phyloP scores from a whole-genome alignment of 2,329 filamentous ascomycete species.

The Diaporthe amygdali region DNA sequence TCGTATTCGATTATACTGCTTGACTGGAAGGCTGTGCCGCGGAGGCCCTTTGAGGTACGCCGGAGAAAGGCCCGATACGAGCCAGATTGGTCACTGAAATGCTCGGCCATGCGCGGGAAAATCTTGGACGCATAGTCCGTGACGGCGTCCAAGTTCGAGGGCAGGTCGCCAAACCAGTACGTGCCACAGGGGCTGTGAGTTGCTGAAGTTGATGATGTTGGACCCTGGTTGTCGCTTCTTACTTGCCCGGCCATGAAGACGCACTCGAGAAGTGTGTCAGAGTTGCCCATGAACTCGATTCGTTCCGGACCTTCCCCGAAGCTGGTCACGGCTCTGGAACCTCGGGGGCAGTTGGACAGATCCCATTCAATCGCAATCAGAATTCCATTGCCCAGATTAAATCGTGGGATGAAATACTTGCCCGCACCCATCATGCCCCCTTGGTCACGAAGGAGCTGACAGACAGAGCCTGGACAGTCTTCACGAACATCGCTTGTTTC shows the following conservation, averaged over 20 bases:
- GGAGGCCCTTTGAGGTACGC: slow-evolving; percentile 1
- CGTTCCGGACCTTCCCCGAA: slow-evolving; percentile 30
- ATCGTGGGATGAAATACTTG: slow-evolving; percentile 8
- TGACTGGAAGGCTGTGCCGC: neutral
- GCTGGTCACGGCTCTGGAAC: slow-evolving; percentile 31
- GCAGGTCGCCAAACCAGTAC: slow-evolving; percentile 33
- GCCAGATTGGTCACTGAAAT: slow-evolving; percentile 26
- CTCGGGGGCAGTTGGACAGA: slow-evolving; percentile 24
- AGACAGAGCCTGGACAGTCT: neutral
- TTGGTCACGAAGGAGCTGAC: neutral
- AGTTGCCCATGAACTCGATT: slow-evolving; percentile 24
- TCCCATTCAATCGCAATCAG: slow-evolving; percentile 28
- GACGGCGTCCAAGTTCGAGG: slow-evolving; percentile 29
- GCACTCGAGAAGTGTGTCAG: slow-evolving; percentile 28
- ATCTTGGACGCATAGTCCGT: slow-evolving; percentile 29
- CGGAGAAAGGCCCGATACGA: slow-evolving; percentile 31
- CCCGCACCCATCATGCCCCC: neutral
- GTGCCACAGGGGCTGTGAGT: slow-evolving; percentile 27
- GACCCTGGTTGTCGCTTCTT: slow-evolving; percentile 25
- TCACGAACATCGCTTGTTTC: neutral
- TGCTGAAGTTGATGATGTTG: neutral
- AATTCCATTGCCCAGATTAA: neutral
- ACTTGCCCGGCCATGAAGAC: slow-evolving; percentile 32
- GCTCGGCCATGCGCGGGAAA: slow-evolving; percentile 26
- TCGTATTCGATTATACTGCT: slow-evolving; percentile 33